Conservation (phyloP, 2,329 filamentous ascomycete genomes). For the Colletotrichum sublineola region DNA sequence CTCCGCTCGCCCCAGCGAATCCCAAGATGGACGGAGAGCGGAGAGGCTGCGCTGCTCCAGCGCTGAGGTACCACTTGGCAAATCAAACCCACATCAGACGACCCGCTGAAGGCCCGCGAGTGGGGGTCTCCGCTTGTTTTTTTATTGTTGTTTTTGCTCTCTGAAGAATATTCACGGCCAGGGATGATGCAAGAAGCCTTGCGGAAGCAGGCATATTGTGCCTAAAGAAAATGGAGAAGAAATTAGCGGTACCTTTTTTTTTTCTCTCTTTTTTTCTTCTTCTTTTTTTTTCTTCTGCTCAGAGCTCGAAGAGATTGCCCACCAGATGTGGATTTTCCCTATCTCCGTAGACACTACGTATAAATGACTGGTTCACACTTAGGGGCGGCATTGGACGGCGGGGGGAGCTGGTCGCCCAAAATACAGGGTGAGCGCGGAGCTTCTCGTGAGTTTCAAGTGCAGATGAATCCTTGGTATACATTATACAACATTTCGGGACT, state of each 20-base stretch:
- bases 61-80: conserved; percentile 26
- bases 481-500: conserved; percentile 32
- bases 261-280: neutral
- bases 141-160: conserved; percentile 9
- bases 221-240: neutral
- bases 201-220: neutral
- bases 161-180: conserved; percentile 4
- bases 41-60: conserved; percentile 10
- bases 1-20: conserved; percentile 24
- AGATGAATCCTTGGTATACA: conserved; percentile 31
- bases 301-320: neutral
- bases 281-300: neutral
- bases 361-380: neutral
- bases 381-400: neutral
- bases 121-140: conserved; percentile 13
- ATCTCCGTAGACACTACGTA: too few relatives aligned
- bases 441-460: conserved; percentile 25
- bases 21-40: conserved; percentile 24
- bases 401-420: neutral
- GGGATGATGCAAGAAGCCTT: conserved; percentile 11
- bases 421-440: conserved; percentile 11
- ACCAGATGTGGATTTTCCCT: neutral
- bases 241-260: neutral
- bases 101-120: conserved; percentile 18
- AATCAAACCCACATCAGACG: conserved; percentile 37